These are phyloP conservation scores for Penicillium egyptiacum DNA, from an alignment of 495 filamentous ascomycete species.

Conservation along the genomic window DNA sequence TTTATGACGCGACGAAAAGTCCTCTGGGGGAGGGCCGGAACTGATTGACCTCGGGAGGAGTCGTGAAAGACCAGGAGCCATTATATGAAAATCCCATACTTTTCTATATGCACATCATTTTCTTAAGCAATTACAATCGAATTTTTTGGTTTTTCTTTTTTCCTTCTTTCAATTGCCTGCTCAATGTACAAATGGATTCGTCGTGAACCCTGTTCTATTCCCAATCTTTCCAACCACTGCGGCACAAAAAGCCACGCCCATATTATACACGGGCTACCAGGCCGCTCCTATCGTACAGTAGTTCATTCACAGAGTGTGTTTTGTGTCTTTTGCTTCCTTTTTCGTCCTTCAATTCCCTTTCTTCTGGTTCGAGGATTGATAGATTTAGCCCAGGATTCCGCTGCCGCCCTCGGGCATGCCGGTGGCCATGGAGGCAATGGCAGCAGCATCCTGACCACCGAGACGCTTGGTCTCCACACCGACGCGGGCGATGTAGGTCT, in stretches of 20 bases:
- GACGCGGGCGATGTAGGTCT: conserved; percentile 71
- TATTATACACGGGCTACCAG: conserved; percentile 32
- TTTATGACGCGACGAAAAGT: conserved; percentile 44
- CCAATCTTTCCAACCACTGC: conserved; percentile 12
- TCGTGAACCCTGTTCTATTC: conserved; percentile 23
- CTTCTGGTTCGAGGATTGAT: background rate
- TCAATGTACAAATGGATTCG: conserved; percentile 30
- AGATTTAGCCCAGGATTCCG: conserved; percentile 14
- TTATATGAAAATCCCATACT: conserved; percentile 20
- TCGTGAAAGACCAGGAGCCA: conserved; percentile 25
- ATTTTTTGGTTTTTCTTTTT: conserved; percentile 24
- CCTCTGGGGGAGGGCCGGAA: conserved; percentile 21
- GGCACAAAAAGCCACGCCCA: conserved; percentile 22
- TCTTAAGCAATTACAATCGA: conserved; percentile 32
- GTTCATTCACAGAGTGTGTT: conserved; percentile 10
- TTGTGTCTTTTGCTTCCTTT: conserved; percentile 8
- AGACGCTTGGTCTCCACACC: conserved; percentile 57
- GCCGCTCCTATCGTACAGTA: conserved; percentile 32
- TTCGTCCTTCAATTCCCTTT: conserved; percentile 4
- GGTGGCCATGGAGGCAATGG: conserved; percentile 31
- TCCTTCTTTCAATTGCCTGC: conserved; percentile 13
- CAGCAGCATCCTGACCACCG: conserved; percentile 29
- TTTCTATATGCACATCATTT: conserved; percentile 7
- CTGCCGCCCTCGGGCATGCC: conserved; percentile 20
- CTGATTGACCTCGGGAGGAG: conserved; percentile 17